These are phyloP conservation scores for Malus domestica DNA, from an alignment of 306 rosid genomes.

Conservation along the genomic window ASM211411v1 NC_041790.1:35270501-35271000, in stretches of 20 bases:
- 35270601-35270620: neutral
- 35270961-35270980: constrained; percentile 1
- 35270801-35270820: constrained; percentile 42
- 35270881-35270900: constrained; percentile 48
- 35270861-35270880: constrained; percentile 75
- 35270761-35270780: constrained; percentile 76
- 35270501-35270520: constrained; percentile 59
- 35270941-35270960: neutral
- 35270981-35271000: neutral
- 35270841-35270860: constrained; percentile 59
- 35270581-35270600: constrained; percentile 30
- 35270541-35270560: constrained; percentile 90
- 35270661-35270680: neutral
- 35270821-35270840: constrained; percentile 49
- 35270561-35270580: constrained; percentile 99
- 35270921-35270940: neutral
- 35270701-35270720: constrained; percentile 68
- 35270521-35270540: constrained; percentile 84
- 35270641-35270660: neutral
- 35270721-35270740: constrained; percentile 70
- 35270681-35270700: constrained; percentile 48
- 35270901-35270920: constrained; percentile 1
- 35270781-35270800: constrained; percentile 49
- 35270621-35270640: neutral
- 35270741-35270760: constrained; percentile 64